These are phyloP conservation scores for Potentilla sterilis DNA, from an alignment of 306 rosid genomes.

Conservation along the genomic window DNA sequence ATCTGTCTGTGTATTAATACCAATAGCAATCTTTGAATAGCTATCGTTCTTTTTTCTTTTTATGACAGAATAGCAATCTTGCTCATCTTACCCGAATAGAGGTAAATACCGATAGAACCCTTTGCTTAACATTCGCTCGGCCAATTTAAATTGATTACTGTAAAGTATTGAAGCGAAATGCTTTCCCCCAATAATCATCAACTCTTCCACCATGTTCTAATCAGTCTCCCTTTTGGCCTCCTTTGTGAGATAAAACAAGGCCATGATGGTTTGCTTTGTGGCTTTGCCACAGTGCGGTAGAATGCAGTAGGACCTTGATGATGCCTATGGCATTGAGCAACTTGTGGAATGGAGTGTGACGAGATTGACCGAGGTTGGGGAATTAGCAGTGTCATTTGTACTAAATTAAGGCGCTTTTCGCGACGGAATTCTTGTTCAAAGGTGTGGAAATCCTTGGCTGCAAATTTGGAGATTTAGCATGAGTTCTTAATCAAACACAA, in stretches of 20 bases:
- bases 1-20: no score
- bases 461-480: constrained; percentile 4
- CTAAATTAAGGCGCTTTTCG: background rate
- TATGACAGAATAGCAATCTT: no score
- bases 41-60: no score
- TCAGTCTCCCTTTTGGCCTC: background rate
- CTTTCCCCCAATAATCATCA: background rate
- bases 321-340: background rate
- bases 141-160: no score
- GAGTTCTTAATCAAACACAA: background rate
- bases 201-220: background rate
- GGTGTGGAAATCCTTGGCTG: background rate
- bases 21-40: no score
- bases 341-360: background rate
- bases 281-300: background rate
- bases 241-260: background rate
- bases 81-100: no score
- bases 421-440: constrained; percentile 3
- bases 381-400: background rate
- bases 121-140: no score
- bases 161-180: background rate
- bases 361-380: constrained; percentile 7
- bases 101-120: no score
- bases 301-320: background rate
- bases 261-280: background rate